Percentiles rank a stretch among this genome's conserved stretches.
Conservation (phyloP, 495 filamentous ascomycete species). For the Pyrenopolyporus hunteri region DNA sequence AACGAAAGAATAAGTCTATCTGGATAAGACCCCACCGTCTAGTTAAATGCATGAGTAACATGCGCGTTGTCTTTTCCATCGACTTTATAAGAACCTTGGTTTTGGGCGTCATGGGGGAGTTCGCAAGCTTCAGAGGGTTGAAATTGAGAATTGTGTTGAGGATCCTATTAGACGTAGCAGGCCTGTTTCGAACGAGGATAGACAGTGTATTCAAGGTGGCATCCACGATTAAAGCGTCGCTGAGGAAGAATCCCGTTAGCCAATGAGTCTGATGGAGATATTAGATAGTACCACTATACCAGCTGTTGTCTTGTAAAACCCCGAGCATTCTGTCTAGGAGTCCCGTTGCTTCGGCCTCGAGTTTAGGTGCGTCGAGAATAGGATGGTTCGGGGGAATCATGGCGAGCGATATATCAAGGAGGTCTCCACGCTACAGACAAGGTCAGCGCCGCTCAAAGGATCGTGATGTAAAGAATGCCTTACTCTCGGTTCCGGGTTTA, state of each 20-base stretch:
- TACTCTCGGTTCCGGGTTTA: conserved; percentile 85
- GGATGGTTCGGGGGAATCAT: conserved; percentile 85
- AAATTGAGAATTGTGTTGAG: conserved; percentile 85
- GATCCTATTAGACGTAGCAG: conserved; percentile 82
- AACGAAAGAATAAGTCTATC: neutral
- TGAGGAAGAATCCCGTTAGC: conserved; percentile 43
- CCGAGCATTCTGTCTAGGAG: conserved; percentile 88
- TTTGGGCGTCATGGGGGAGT: conserved; percentile 76
- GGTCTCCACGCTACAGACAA: conserved; percentile 69
- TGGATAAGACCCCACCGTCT: conserved; percentile 63
- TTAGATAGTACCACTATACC: conserved; percentile 55
- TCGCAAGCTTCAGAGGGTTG: conserved; percentile 82
- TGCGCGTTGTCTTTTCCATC: conserved; percentile 89
- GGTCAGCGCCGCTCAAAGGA: conserved; percentile 38
- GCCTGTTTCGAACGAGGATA: conserved; percentile 77
- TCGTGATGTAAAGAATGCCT: conserved; percentile 35
- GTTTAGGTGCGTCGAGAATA: conserved; percentile 72
- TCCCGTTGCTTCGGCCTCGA: conserved; percentile 91
- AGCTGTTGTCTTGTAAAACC: conserved; percentile 82
- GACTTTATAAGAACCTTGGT: conserved; percentile 83
- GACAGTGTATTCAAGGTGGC: conserved; percentile 89
- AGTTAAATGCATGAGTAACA: conserved; percentile 77
- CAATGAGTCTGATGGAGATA: neutral
- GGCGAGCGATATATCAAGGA: conserved; percentile 84
- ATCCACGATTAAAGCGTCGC: conserved; percentile 88